These are phyloP conservation scores for Pugionium dolabratum DNA, from an alignment of 345 rosid genomes.

Conservation along the genomic window DNA sequence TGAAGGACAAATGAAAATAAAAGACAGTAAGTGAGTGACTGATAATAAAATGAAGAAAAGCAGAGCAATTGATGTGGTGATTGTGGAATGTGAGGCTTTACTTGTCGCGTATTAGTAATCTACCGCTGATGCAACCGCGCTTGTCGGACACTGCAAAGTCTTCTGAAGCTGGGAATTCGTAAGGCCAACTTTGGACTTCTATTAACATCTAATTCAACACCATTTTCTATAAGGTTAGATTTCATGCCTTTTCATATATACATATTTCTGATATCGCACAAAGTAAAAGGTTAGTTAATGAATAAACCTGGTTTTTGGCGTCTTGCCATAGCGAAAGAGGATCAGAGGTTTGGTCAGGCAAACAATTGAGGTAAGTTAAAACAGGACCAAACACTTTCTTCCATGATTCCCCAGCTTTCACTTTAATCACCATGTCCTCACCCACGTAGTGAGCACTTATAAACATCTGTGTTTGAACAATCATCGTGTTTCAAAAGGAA, in stretches of 20 bases:
- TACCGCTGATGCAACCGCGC: constrained; percentile 65
- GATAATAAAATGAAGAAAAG: neutral
- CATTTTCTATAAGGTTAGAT: constrained; percentile 3
- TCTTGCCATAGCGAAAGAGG: constrained; percentile 70
- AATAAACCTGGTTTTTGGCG: constrained; percentile 68
- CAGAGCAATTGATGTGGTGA: constrained; percentile 7
- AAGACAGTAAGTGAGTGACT: neutral
- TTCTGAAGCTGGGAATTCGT: constrained; percentile 64
- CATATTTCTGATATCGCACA: too few species aligned
- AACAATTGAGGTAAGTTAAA: constrained; percentile 62
- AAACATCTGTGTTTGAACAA: constrained; percentile 59
- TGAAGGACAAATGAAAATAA: neutral
- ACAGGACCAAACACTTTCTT: constrained; percentile 92
- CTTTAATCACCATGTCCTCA: constrained; percentile 69
- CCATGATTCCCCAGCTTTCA: constrained; percentile 74
- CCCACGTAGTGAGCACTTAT: constrained; percentile 85
- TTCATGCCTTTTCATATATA: neutral
- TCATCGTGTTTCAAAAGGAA: neutral
- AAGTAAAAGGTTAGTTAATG: neutral
- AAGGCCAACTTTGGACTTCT: constrained; percentile 85
- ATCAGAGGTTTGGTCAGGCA: constrained; percentile 38
- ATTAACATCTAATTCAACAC: constrained; percentile 47
- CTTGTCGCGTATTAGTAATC: constrained; percentile 66
- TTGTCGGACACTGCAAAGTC: constrained; percentile 55
- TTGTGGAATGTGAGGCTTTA: constrained; percentile 29